Percentiles rank a stretch among this genome's conserved stretches.
Evolutionary conservation across 768 basidiomycete species (phyloP).

Genomic region (Auricularia heimuer): DNA sequence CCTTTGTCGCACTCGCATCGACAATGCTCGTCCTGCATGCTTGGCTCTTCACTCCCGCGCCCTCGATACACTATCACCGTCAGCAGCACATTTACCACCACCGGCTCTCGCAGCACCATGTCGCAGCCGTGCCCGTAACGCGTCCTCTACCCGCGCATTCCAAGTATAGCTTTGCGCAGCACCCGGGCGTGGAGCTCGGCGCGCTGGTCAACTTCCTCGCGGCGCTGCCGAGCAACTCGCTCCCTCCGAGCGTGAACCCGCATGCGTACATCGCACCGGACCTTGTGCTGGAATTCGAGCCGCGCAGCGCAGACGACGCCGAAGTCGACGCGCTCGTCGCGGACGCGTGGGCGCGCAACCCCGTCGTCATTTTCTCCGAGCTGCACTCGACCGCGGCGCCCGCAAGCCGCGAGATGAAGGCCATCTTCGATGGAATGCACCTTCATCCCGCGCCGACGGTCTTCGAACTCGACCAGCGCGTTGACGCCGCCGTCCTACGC

Average conservation of each 20-base stretch:
- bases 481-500: constrained; percentile 52
- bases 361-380: constrained; percentile 68
- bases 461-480: constrained; percentile 64
- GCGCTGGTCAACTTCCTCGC: constrained; percentile 66
- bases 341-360: constrained; percentile 63
- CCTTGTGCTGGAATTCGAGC: constrained; percentile 75
- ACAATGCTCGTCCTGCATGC: background rate
- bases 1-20: background rate
- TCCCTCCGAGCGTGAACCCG: constrained; percentile 59
- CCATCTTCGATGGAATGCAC: constrained; percentile 42
- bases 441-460: constrained; percentile 54
- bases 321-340: constrained; percentile 51
- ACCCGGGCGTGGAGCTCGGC: constrained; percentile 54
- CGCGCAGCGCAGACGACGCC: constrained; percentile 34
- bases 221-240: constrained; percentile 62
- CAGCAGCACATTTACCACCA: background rate
- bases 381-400: constrained; percentile 33
- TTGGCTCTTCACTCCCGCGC: background rate
- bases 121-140: background rate
- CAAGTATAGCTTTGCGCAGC: background rate
- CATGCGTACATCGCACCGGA: constrained; percentile 61
- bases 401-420: constrained; percentile 55
- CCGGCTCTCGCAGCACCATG: background rate
- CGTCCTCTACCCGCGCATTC: background rate
- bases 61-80: background rate